phyloP scores from a whole-genome alignment of 768 basidiomycete species.

The Phaffia tasmanica region DNA sequence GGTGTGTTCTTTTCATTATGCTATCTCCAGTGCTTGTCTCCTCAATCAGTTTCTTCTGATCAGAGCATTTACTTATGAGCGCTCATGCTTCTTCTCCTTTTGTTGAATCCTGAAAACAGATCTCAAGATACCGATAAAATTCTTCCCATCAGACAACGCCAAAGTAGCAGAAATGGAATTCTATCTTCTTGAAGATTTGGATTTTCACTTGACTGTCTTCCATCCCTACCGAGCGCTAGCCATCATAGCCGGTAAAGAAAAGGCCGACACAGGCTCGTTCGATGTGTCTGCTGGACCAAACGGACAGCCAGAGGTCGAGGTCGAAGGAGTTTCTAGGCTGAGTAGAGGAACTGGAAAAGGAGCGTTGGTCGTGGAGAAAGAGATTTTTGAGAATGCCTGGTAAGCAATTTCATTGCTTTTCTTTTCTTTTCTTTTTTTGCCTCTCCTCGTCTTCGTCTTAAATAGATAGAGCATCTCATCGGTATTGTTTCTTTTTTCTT shows the following conservation, averaged over 20 bases:
- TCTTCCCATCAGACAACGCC: conserved; percentile 76
- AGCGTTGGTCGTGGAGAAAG: conserved; percentile 37
- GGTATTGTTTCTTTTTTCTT: neutral
- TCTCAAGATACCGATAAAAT: conserved; percentile 43
- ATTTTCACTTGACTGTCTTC: conserved; percentile 84
- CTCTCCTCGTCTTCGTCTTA: neutral
- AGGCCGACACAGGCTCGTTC: conserved; percentile 38
- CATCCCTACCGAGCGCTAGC: conserved; percentile 88
- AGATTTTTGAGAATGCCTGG: conserved; percentile 85
- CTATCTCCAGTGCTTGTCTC: neutral
- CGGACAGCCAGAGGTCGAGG: conserved; percentile 20
- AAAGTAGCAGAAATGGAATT: conserved; percentile 99
- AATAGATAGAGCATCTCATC: neutral
- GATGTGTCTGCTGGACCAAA: neutral
- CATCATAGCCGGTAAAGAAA: conserved; percentile 58
- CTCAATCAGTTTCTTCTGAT: neutral
- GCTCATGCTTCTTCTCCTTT: neutral
- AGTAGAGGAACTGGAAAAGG: conserved; percentile 36
- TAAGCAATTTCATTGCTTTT: conserved; percentile 37
- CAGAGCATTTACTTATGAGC: neutral
- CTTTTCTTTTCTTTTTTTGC: neutral
- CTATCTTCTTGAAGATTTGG: conserved; percentile 90
- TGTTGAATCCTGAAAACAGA: neutral
- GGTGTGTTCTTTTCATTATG: conserved; percentile 26
- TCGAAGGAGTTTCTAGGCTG: conserved; percentile 30